These are phyloP conservation scores for Auricularia heimuer DNA, from an alignment of 768 basidiomycete genomes.

Conservation along the genomic window DNA sequence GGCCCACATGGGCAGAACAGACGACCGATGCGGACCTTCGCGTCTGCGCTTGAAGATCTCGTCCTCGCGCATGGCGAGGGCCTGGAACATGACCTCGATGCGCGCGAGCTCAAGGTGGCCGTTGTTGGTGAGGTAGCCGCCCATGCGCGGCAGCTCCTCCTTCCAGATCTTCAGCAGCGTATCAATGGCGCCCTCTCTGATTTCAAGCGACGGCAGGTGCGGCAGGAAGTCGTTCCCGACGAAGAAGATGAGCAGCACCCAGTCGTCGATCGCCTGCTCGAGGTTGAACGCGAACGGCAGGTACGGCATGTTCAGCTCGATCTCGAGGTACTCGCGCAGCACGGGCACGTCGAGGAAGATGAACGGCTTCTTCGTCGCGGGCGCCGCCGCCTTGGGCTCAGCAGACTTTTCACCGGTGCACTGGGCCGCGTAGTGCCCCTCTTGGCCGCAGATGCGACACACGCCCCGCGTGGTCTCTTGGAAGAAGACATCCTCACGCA, in stretches of 20 bases:
- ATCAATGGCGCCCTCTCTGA: slow-evolving; percentile 98
- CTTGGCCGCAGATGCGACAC: slow-evolving; percentile 89
- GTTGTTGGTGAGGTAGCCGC: slow-evolving; percentile 92
- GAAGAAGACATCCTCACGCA: slow-evolving; percentile 95
- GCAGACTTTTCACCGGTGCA: slow-evolving; percentile 74
- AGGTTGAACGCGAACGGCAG: slow-evolving; percentile 79
- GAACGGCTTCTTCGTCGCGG: slow-evolving; percentile 69
- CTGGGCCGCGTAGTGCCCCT: slow-evolving; percentile 91
- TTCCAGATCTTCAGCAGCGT: slow-evolving; percentile 95
- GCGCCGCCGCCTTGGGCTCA: slow-evolving; percentile 23
- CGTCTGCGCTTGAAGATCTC: slow-evolving; percentile 88
- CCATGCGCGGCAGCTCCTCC: slow-evolving; percentile 86
- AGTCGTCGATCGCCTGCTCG: slow-evolving; percentile 97
- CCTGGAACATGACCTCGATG: slow-evolving; percentile 91
- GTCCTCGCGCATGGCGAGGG: slow-evolving; percentile 87
- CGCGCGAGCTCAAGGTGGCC: slow-evolving; percentile 77
- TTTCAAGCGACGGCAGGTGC: slow-evolving; percentile 95
- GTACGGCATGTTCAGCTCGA: slow-evolving; percentile 80
- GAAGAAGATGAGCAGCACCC: slow-evolving; percentile 99
- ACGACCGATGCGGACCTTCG: slow-evolving; percentile 57
- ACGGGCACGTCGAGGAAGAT: slow-evolving; percentile 97
- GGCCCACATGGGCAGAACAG: background rate
- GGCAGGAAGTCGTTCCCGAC: slow-evolving; percentile 99
- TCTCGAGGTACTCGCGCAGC: slow-evolving; percentile 94
- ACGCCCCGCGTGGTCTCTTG: slow-evolving; percentile 65